Evolutionary conservation across 1,139 yeast genomes (phyloP), one percentile per base, ranked within the genome.

Genomic region (Blastobotrys serpentis): DNA sequence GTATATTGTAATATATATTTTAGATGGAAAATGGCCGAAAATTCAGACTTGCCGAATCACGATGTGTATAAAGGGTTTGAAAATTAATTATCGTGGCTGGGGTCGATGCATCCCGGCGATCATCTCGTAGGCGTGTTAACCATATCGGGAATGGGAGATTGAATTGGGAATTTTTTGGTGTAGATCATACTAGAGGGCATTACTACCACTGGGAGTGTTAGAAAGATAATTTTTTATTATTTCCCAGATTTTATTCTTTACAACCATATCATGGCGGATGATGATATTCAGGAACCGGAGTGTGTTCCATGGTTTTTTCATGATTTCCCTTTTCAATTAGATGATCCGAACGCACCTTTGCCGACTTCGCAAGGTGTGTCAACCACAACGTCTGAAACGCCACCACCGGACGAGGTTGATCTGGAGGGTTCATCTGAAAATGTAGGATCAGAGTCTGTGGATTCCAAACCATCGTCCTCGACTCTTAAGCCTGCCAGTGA

Each of bases 311-410:
- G 73, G 73, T 69, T 55, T 51, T 69, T 69, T 52, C 71, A 69
- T 52, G 68, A 68, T 50, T 61, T 70, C 2, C 60, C 60, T 4
- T 58, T 67, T 18, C 65, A 65, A 25, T 55, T 69, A 36, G 73
- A 69, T 51, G 73, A 69, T 50, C 71, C 71, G 2, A 50, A 57
- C 14, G 67, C 69, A 5, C 65, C 71, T n/a, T 55, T 66, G 44
- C 67, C 70, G 2, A 47, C 50, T 2, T 42, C 49, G 4, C 51
- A 44, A 36, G 32, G 43, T 22, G 19, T 25, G 23, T 40, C 34
- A 13, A 43, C n/a, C n/a, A n/a, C 33, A 14, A 17, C 32, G 18
- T 19, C 30, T 2, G 23, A 22, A 19, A 16, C 25, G 29, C 34
- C 38, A 7, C 36, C 42, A n/a, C 42, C 36, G 22, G 42, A 26